Evolutionary conservation across 148 eudicot species (phyloP), one percentile per base, ranked within the genome.

Genomic region (Silene conica): DNA sequence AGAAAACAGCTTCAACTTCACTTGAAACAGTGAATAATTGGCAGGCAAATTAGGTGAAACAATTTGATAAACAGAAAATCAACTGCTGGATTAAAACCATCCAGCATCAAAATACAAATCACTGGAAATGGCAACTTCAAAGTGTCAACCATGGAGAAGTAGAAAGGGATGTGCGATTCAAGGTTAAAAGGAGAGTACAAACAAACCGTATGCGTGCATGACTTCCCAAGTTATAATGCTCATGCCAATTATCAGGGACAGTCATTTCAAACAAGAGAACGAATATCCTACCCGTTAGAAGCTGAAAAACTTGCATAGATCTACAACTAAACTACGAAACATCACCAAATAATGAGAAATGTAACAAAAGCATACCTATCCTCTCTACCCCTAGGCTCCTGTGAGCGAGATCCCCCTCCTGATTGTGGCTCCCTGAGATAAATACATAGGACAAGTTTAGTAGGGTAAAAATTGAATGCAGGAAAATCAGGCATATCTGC

Each of bases 351-450:
- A n/a, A 59, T 21, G 28, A 26, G 11, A 46, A 14, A 8, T 19
- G 19, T 41, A 71, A 48, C 54, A 15, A 22, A 22, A 6, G 11
- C 48, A 58, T 79, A 86, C 82, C 95, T 84, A 43, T 95, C 97
- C 60, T 89, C 97, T 19, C 87, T 87, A 72, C 80, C 74, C 82
- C 85, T 90, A 48, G 99, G 97, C 86, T 95, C 99, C 81, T 82
- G 89, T 45, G 99, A 95, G 56, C 89, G 86, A 73, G 97, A 85
- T 80, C 84, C 67, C 63, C 84, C 87, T 63, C 93, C 90, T 46
- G 93, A 76, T 82, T 85, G 96, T 13, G 76, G 82, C 73, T 90
- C 96, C 86, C 98, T 92, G 58, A 20, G 52, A 28, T 9, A 14
- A 34, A 31, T 41, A 66, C 54, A 67, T 20, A 28, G 45, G 31